Evolutionary conservation across 116 monocot genomes (phyloP).

Genomic region (Papilionanthe hybrid): DNA sequence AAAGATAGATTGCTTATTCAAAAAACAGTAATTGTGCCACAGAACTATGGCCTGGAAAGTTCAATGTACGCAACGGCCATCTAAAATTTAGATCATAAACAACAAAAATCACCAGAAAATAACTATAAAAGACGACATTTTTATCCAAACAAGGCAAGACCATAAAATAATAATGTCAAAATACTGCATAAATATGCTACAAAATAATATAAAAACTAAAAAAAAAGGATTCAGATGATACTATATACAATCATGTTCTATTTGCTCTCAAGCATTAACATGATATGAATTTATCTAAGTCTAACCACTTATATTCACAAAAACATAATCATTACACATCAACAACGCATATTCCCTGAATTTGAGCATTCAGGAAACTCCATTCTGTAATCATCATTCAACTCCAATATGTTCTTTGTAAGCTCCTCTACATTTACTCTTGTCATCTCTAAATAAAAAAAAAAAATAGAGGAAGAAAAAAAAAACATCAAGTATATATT

Average conservation of each 20-base stretch:
- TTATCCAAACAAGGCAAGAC: neutral
- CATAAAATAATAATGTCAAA: neutral
- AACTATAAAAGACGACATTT: neutral
- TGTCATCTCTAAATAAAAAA: slow-evolving; percentile 9
- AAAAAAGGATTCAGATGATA: neutral
- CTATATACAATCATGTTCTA: neutral
- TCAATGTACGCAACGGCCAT: too few species aligned
- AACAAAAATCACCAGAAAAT: too few species aligned
- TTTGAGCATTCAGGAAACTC: slow-evolving; percentile 6
- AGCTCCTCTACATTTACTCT: slow-evolving; percentile 3
- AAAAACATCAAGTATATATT: neutral
- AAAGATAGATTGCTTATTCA: too few species aligned
- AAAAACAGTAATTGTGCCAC: too few species aligned
- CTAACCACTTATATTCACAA: neutral
- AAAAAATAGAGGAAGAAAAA: neutral
- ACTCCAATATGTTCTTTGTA: slow-evolving; percentile 12
- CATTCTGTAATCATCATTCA: slow-evolving; percentile 7
- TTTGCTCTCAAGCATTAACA: neutral
- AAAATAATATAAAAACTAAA: neutral
- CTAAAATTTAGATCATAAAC: too few species aligned
- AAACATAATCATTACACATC: neutral
- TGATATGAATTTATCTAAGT: neutral
- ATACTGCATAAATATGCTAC: neutral
- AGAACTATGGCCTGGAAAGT: too few species aligned
- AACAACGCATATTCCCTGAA: neutral